Base-by-base conservation (phyloP, 2,329 filamentous ascomycete genomes). In the Rhytidhysteron rufulum region DNA sequence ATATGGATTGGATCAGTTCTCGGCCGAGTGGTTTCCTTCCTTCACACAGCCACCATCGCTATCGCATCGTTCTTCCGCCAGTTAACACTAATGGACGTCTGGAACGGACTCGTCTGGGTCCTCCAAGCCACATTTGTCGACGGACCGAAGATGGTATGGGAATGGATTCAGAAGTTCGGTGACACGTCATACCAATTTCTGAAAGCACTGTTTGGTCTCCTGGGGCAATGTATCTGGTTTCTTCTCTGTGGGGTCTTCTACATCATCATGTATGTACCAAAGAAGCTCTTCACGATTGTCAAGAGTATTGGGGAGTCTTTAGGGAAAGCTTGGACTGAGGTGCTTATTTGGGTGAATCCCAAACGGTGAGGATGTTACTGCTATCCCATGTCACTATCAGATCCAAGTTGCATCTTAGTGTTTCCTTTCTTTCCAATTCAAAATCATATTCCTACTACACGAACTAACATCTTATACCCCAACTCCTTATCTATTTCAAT, bases 261-360 rank as follows among this genome's bases (percentile, higher is more conserved):
- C 11, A 10, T 41, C 2, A n/a, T 51, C 10, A 41, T 42, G 4
- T 51, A 51, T 41, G 39, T 49, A 11, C 50, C 50, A 10, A 41
- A 41, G 34, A 51, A 51, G 41, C 8, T 51, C 4, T 27, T 31
- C 17, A 37, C 37, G 10, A 45, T 53, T 9, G 20, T 51, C 19
- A 37, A 25, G 2, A 43, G 42, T 15, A 16, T 34, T 21, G 44
- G 37, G 6, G 22, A 38, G n/a, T 39, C 32, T 11, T 31, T 45
- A 6, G 42, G 25, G 7, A 40, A 40, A 24, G 50, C 41, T 9
- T 40, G 42, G 2, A 40, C 41, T 15, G 50, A 53, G 42, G 31
- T 51, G 3, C 15, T 49, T 31, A 43, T 53, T 31, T 53, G 48
- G 48, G 40, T 51, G 20, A 45, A 53, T 27, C 50, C 50, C n/a